These are phyloP conservation scores for Candida rishiriensis DNA, from an alignment of 805 yeast species.

Conservation along the genomic window DNA sequence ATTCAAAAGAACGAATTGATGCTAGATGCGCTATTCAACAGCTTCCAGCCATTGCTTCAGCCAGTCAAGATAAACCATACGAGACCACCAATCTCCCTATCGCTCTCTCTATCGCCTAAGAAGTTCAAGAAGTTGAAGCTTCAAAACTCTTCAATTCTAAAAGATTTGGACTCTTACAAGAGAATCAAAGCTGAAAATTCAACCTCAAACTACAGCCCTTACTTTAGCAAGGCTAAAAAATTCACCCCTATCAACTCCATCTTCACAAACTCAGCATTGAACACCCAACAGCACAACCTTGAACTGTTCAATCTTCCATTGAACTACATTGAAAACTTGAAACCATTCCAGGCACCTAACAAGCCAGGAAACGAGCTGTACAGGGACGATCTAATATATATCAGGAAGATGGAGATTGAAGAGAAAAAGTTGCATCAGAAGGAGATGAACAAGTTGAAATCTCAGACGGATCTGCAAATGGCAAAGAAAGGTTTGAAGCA, in stretches of 20 bases:
- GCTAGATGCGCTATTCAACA: slow-evolving; percentile 27
- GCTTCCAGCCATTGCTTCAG: slow-evolving; percentile 25
- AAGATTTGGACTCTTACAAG: slow-evolving; percentile 26
- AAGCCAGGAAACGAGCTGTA: slow-evolving; percentile 29
- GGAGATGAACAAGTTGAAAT: slow-evolving; percentile 12
- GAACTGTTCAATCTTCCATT: slow-evolving; percentile 31
- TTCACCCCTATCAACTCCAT: slow-evolving; percentile 26
- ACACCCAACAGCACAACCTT: slow-evolving; percentile 31
- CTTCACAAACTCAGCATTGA: slow-evolving; percentile 28
- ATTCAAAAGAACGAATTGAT: slow-evolving; percentile 25
- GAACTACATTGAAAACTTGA: slow-evolving; percentile 20
- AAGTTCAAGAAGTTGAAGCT: slow-evolving; percentile 14
- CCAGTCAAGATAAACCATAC: slow-evolving; percentile 28
- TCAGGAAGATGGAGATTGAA: slow-evolving; percentile 29
- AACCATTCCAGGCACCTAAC: slow-evolving; percentile 15
- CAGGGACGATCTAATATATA: slow-evolving; percentile 30
- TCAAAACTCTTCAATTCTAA: slow-evolving; percentile 22
- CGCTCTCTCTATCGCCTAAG: slow-evolving; percentile 16
- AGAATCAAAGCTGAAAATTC: slow-evolving; percentile 14
- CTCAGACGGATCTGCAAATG: slow-evolving; percentile 14
- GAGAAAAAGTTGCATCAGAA: slow-evolving; percentile 17
- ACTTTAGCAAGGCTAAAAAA: slow-evolving; percentile 22
- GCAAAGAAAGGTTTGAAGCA: slow-evolving; percentile 23
- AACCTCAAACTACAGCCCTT: slow-evolving; percentile 24
- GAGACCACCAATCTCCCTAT: slow-evolving; percentile 16